phyloP scores from a whole-genome alignment of 164 flowering plant genomes.

The Pachysandra terminalis region DNA sequence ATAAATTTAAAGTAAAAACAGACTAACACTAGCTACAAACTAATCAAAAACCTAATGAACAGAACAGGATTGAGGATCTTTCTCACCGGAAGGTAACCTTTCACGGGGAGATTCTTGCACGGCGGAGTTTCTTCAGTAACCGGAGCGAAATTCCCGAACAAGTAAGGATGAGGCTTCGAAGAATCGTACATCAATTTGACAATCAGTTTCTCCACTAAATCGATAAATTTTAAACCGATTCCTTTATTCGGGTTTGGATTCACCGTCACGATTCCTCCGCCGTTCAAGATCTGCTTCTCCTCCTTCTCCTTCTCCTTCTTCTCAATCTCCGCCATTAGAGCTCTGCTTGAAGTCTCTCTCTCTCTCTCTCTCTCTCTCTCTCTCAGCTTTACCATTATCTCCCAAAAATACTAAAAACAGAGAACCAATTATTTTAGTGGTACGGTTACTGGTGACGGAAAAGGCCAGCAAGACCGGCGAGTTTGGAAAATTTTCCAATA shows the following conservation, averaged over 20 bases:
- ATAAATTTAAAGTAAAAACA: background rate
- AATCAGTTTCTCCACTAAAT: slow-evolving; percentile 52
- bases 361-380: slow-evolving; percentile 10
- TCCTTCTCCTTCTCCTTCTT: slow-evolving; percentile 9
- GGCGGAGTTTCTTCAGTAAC: slow-evolving; percentile 77
- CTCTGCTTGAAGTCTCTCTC: background rate
- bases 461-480: too few relatives aligned
- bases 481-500: too few relatives aligned
- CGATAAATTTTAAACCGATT: slow-evolving; percentile 40
- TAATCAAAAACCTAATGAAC: background rate
- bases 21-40: background rate
- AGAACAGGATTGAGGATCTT: background rate
- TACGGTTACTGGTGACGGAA: too few relatives aligned
- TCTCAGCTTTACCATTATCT: background rate
- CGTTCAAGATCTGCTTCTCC: slow-evolving; percentile 3
- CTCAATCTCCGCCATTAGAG: slow-evolving; percentile 15
- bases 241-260: slow-evolving; percentile 71
- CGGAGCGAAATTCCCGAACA: slow-evolving; percentile 83
- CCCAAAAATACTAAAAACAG: too few relatives aligned
- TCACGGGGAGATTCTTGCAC: slow-evolving; percentile 47
- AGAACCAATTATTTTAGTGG: too few relatives aligned
- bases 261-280: slow-evolving; percentile 40
- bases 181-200: slow-evolving; percentile 68
- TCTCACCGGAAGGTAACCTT: slow-evolving; percentile 70
- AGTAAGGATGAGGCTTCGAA: slow-evolving; percentile 53